Base-by-base conservation (phyloP, 2,329 filamentous ascomycete species). In the Dothidotthia symphoricarpi region DNA sequence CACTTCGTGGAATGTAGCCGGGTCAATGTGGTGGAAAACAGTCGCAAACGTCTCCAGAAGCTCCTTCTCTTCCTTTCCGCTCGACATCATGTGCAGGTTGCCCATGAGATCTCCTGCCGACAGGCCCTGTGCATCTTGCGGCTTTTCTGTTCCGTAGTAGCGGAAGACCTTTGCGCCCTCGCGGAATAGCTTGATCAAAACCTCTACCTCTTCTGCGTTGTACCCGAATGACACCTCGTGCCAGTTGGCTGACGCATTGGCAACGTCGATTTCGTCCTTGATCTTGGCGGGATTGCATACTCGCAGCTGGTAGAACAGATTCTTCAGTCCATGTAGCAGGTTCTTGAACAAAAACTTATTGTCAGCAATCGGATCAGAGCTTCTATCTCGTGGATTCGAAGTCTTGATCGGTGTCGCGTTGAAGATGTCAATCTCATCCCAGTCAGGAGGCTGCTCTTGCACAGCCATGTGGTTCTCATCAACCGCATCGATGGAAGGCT, bases 321-420 rank as follows among this genome's bases (percentile, higher is more conserved):
- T 95, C 69, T 97, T 97, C 1, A 98, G 74, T 0, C 93, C 93
- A 53, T 94, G 94, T 72, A 99, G 86, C 6, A 98, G 73, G 51
- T 95, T 98, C 67, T 90, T 90, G 72, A 98, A 98, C 4, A 99
- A 72, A 54, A 98, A 97, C 60, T 97, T 95, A 73, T 98, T 98
- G 66, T 99, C 94, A 3, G 83, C 82, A 12, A 98, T 89, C 0
- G 93, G 91, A 60, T 97, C 90, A 11, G 85, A 83, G 39, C 85
- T 88, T 43, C 91, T 80, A 51, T 98, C 93, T 31, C 90, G 82
- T 6, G 89, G 87, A 57, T 93, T 96, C 0, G 88, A 87, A 0
- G 88, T 93, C 69, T 95, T 96, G 69, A 99, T 97, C 0, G 93
- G 94, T 60, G 91, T 93, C 2, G 93, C 93, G 29, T 81, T 86